Evolutionary conservation across 2,329 filamentous ascomycete species (phyloP).

Genomic region (Tolypocladium cylindrosporum): DNA sequence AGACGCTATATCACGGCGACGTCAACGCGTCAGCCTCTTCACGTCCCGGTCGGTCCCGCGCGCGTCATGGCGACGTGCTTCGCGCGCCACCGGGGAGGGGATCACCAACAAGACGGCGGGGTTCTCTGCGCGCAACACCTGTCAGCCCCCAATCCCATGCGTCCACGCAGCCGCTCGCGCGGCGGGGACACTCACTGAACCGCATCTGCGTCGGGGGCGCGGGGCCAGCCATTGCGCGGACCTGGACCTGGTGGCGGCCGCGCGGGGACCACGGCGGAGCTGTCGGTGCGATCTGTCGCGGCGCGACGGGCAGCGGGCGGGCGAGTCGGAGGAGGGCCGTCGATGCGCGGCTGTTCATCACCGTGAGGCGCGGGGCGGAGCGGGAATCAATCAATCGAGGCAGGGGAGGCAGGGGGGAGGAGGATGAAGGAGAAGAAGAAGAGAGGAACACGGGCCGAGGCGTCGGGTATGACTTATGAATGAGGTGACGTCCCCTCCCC

Average conservation of each 20-base stretch:
- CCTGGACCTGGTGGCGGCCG: background rate
- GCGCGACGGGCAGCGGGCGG: background rate
- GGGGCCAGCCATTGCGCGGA: constrained; percentile 4
- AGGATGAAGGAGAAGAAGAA: background rate
- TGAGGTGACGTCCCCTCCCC: background rate
- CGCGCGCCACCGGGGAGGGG: background rate
- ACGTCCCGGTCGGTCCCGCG: background rate
- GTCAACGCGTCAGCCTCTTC: background rate
- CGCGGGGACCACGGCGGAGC: background rate
- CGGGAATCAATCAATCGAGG: too few relatives aligned
- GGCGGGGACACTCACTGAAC: constrained; percentile 20
- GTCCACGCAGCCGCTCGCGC: background rate
- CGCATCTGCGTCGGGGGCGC: constrained; percentile 13
- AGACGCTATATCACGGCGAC: constrained; percentile 55
- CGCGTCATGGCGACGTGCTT: background rate
- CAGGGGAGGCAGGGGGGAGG: background rate
- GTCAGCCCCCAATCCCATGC: background rate
- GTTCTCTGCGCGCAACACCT: constrained; percentile 23
- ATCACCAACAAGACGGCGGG: constrained; percentile 39
- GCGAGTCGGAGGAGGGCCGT: background rate
- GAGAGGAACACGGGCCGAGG: background rate
- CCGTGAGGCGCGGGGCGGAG: background rate
- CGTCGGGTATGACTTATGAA: background rate
- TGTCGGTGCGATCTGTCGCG: background rate
- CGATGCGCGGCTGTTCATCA: background rate